These are phyloP conservation scores for Annulohypoxylon nitens DNA, from an alignment of 495 filamentous ascomycete species.

Conservation along the genomic window DNA sequence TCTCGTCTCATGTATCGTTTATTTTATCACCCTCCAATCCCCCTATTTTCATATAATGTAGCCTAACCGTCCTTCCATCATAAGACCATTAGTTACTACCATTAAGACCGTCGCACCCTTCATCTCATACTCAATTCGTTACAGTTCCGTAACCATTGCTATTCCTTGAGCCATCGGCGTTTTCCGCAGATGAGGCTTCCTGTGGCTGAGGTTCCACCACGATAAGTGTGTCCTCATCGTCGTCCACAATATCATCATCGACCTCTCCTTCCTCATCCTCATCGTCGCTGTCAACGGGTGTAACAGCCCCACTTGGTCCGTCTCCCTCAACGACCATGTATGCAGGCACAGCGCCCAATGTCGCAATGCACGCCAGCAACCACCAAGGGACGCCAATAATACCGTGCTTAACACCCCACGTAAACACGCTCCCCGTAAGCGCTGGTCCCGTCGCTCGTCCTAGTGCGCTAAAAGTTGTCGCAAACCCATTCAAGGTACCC, in stretches of 20 bases:
- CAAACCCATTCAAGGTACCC: constrained; percentile 91
- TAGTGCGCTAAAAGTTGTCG: constrained; percentile 80
- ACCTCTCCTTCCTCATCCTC: constrained; percentile 43
- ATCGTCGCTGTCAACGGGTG: constrained; percentile 53
- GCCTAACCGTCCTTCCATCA: constrained; percentile 10
- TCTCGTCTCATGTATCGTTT: not conserved
- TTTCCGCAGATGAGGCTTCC: not conserved
- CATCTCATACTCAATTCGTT: not conserved
- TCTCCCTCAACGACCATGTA: constrained; percentile 82
- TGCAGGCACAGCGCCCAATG: constrained; percentile 73
- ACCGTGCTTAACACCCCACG: constrained; percentile 75
- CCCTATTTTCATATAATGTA: not conserved
- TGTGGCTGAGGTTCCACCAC: constrained; percentile 12
- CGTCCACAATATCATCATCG: constrained; percentile 23
- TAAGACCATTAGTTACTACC: constrained; percentile 22
- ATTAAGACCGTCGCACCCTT: not conserved
- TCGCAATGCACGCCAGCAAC: constrained; percentile 70
- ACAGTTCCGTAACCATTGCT: constrained; percentile 28
- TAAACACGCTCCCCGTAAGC: constrained; percentile 73
- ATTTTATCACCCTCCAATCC: not conserved
- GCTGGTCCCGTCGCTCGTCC: constrained; percentile 84
- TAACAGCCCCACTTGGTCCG: constrained; percentile 66
- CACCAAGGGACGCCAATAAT: constrained; percentile 86
- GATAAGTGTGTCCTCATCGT: constrained; percentile 31
- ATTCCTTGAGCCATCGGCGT: not conserved